Evolutionary conservation across 805 yeast genomes (phyloP), one percentile per base, ranked within the genome.

Genomic region (Torulaspora indica): DNA sequence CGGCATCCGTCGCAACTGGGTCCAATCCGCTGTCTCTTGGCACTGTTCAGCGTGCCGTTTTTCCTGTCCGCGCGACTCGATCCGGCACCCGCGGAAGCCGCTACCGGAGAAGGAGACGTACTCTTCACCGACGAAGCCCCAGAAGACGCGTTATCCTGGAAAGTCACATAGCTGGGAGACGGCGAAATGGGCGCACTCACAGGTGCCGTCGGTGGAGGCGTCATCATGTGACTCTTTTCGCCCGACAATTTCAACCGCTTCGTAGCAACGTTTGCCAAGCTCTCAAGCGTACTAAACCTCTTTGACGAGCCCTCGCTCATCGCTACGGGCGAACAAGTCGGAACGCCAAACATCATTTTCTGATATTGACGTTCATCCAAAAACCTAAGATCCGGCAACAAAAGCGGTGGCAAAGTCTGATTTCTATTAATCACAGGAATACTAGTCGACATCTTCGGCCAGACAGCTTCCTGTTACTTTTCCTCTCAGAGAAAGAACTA

Each of bases 1-100:
- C 89, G 70, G 60, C 91, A 83, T 38, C 76, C 67, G 59, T 83
- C 89, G 62, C 91, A 83, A 32, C 85, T 78, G 2, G 89, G 89
- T 0, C 91, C 89, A 14, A 77, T 69, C 47, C 91, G 67, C 64
- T 83, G 90, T 53, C 88, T 58, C 42, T 64, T 57, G 20, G 42
- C 35, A 15, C 38, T 32, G 25, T 36, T 18, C 27, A 29, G 27
- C 17, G 40, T n/a, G 13, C 10, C 15, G 8, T n/a, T 20, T 20
- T 20, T 28, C 7, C 28, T 27, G 13, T 33, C 38, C 22, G 20
- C 34, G 34, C 34, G 34, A 17, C 20, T 15, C 25, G 25, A 23
- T 23, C 8, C 6, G 8, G 25, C 6, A 23, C 8, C 10, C 10
- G 28, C 10, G 3, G 28, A 25, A 9, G 33, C 2, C 22, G n/a